Conservation (phyloP, 2,329 filamentous ascomycete species). For the Boeremia exigua region DNA sequence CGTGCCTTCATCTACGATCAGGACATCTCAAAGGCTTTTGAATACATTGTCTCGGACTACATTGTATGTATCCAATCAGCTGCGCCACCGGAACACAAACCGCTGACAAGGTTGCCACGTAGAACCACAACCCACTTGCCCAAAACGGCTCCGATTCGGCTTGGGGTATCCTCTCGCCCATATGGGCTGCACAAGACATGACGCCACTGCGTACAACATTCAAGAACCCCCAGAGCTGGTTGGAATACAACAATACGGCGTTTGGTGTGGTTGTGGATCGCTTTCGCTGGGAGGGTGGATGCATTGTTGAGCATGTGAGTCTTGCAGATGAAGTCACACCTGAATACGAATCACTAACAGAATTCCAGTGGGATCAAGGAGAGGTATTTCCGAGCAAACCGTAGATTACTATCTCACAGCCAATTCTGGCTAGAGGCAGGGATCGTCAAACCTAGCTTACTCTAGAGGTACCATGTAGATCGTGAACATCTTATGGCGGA, state of each 20-base stretch:
- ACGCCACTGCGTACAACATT: constrained; percentile 32
- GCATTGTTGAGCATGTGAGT: constrained; percentile 44
- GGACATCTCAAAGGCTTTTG: constrained; percentile 39
- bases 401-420: no score
- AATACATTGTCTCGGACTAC: constrained; percentile 35
- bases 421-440: no score
- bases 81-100: neutral
- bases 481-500: no score
- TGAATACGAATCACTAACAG: neutral
- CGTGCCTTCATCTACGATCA: constrained; percentile 38
- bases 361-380: constrained; percentile 34
- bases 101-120: constrained; percentile 1
- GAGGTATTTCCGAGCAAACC: constrained; percentile 24
- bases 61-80: constrained; percentile 25
- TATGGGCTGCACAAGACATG: constrained; percentile 32
- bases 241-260: constrained; percentile 29
- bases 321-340: neutral
- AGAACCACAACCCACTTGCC: constrained; percentile 39
- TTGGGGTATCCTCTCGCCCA: constrained; percentile 33
- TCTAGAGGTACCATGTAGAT: no score
- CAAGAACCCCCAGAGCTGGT: constrained; percentile 31
- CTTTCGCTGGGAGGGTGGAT: constrained; percentile 40
- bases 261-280: constrained; percentile 39
- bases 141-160: constrained; percentile 39
- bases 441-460: no score